Evolutionary conservation across 345 rosid genomes (phyloP), one percentile per base, ranked within the genome.

Genomic region (Heritiera fomes): DNA sequence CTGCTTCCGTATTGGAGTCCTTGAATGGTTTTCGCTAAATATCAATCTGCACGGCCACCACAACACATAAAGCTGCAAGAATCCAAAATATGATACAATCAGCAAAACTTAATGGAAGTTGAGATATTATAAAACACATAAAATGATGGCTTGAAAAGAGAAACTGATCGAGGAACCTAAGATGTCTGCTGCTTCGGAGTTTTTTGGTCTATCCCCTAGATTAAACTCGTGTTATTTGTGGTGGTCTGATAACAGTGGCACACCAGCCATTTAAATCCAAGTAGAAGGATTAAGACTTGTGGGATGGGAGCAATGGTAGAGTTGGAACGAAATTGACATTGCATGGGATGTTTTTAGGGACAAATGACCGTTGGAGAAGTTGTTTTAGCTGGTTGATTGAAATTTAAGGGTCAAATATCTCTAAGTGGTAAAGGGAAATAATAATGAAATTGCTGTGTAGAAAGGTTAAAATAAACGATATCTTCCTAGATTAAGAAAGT

Each of bases 301-400:
- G 40, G 74, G 76, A 41, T 58, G 77, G 80, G 80, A 72, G 75
- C 64, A 2, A 77, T 46, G 75, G 73, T 49, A 32, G 34, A 46
- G 84, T 62, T 87, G 87, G 75, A 72, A 14, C 76, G 90, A 87
- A 64, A 76, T 55, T 55, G 86, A 84, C 86, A 77, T 75, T 58
- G 78, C 60, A 4, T 41, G 34, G 59, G 80, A 52, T 58, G 75
- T 70, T 76, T 80, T 49, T n/a, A 30, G 73, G 13, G 6, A 30
- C 45, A 81, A 78, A 43, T 47, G 78, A 81, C 79, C 45, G 82
- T 82, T 85, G 75, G 68, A 73, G 83, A 75, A 14, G 87, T 61
- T 78, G 80, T 49, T 81, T 77, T 55, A 18, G 81, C 71, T 80
- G 74, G 80, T 0, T 80, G 60, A 80, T 77, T 82, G 72, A 66